Evolutionary conservation across 345 rosid genomes (phyloP), one percentile per base, ranked within the genome.

Genomic region (Turritis glabra): DNA sequence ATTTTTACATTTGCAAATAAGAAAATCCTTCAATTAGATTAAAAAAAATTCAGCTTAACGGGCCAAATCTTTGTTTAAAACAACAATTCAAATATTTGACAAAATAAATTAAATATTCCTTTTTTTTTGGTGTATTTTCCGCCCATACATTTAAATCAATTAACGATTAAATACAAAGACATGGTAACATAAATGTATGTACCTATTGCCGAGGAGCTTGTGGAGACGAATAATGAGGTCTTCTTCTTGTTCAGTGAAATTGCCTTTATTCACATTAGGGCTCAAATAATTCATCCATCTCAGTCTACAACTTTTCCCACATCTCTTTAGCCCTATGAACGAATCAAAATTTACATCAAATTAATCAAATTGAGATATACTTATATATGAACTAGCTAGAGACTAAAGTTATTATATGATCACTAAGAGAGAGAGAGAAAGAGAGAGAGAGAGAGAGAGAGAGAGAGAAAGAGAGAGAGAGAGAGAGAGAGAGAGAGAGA

Each of bases 231-330:
- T 63, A 35, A 84, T 80, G 54, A 85, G 85, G 51, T 82, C 84
- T 69, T 85, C 89, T 75, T 84, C 86, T 69, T 82, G 76, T 64
- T 81, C 84, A 9, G 88, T 69, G 65, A 82, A 82, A 29, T 60
- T 66, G 2, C 82, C 85, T 50, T 58, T 77, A 1, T 82, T 82
- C 74, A 85, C 85, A 27, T 35, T 80, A 18, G 86, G 89, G 64
- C 83, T 76, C 53, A 84, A 62, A 55, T 82, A 84, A 63, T 85
- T 87, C 76, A 84, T 72, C 91, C 89, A 83, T 67, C 87, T 79
- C 70, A 87, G 50, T 78, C 89, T 76, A 18, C 89, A 85, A 57
- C 87, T 87, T 73, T 85, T 87, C 35, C 91, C 91, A 67, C 86
- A 64, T 69, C 91, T 81, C 75, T 73, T 85, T 62, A 82, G 76